Percentiles rank a stretch among this genome's conserved stretches.
Evolutionary conservation across 2,329 filamentous ascomycete genomes (phyloP).

Genomic region (Penicillium sp.): DNA sequence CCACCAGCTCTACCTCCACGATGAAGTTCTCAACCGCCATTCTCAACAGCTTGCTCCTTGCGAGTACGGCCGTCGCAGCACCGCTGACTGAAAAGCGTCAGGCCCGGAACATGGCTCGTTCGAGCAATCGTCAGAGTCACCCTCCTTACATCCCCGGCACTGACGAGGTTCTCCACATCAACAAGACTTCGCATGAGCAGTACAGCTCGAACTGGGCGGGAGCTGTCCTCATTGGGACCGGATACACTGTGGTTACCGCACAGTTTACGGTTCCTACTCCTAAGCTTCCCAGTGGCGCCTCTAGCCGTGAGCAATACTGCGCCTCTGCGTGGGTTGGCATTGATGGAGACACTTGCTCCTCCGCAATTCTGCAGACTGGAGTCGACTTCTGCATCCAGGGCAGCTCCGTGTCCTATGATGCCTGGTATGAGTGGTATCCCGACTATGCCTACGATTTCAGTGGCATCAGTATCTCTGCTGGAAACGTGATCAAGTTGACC

Average conservation of each 20-base stretch:
- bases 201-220: constrained; percentile 57
- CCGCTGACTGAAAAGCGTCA: constrained; percentile 44
- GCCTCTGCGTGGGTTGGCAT: constrained; percentile 57
- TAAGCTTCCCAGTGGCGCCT: constrained; percentile 34
- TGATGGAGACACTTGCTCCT: constrained; percentile 53
- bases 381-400: constrained; percentile 50
- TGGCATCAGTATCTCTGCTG: constrained; percentile 42
- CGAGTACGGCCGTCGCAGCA: constrained; percentile 43
- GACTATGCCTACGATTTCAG: constrained; percentile 52
- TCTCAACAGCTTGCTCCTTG: constrained; percentile 36
- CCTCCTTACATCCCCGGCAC: constrained; percentile 29
- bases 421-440: constrained; percentile 59
- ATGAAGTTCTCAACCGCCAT: constrained; percentile 49
- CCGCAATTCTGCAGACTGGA: constrained; percentile 53
- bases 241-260: constrained; percentile 51
- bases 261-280: constrained; percentile 51
- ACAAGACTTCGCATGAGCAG: constrained; percentile 40
- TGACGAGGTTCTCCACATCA: constrained; percentile 27
- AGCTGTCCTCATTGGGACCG: constrained; percentile 49
- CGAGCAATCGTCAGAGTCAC: constrained; percentile 27
- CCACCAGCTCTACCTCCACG: constrained; percentile 15
- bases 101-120: constrained; percentile 23
- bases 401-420: constrained; percentile 44
- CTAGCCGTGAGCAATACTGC: constrained; percentile 35
- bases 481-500: constrained; percentile 41